A percentile compares a stretch with the other conserved stretches of the same genome.
These are phyloP conservation scores for Picochlorum sp. DNA, from an alignment of 139 green algal genomes.

Conservation along the genomic window DNA sequence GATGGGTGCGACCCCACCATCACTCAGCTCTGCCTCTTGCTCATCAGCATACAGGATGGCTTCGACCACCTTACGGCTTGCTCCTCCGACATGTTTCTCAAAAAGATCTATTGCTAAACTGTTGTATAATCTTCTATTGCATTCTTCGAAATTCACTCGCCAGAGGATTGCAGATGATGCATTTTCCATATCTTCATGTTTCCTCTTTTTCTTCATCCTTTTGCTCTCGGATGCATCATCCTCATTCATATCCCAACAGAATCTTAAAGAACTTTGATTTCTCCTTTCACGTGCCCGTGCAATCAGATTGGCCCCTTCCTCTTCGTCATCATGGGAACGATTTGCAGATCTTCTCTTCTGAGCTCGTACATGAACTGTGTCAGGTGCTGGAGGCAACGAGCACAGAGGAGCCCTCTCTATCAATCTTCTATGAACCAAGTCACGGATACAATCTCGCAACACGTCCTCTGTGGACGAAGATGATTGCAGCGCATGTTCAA, in stretches of 20 bases:
- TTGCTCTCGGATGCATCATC: background rate
- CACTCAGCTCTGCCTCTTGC: conserved; percentile 8
- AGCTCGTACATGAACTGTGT: conserved; percentile 20
- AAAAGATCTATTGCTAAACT: conserved; percentile 31
- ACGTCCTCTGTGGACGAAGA: background rate
- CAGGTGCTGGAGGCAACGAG: conserved; percentile 19
- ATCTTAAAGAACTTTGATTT: background rate
- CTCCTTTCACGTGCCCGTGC: background rate
- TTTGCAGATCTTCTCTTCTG: conserved; percentile 24
- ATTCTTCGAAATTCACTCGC: conserved; percentile 20
- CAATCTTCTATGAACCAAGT: conserved; percentile 20
- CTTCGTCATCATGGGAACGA: conserved; percentile 22
- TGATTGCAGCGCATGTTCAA: background rate
- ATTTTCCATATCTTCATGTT: background rate
- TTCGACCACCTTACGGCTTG: conserved; percentile 33
- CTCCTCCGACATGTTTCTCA: conserved; percentile 27
- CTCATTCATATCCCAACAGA: background rate
- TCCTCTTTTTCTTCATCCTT: background rate
- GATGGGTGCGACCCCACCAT: background rate
- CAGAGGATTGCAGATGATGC: conserved; percentile 36
- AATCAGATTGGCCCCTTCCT: conserved; percentile 18
- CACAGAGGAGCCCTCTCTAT: conserved; percentile 26
- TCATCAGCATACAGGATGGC: conserved; percentile 23
- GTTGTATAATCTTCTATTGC: conserved; percentile 53
- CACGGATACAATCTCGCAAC: conserved; percentile 7